phyloP scores from a whole-genome alignment of 768 basidiomycete species.

The Obba rivulosa region DNA sequence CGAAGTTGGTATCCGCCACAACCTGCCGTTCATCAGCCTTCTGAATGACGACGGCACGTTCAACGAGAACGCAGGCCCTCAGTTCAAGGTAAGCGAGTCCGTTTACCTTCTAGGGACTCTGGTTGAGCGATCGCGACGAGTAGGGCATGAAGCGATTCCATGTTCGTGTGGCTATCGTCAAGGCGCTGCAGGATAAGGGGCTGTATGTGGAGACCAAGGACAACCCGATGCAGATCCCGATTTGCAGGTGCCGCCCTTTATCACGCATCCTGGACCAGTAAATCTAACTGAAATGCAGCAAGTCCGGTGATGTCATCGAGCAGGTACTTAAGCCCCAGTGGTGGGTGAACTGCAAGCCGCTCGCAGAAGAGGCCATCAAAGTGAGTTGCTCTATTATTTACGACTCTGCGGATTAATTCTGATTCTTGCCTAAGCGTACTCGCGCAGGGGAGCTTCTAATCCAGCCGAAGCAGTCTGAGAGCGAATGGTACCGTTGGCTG shows the following conservation, averaged over 20 bases:
- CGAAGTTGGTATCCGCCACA: constrained; percentile 84
- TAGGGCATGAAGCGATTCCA: constrained; percentile 99
- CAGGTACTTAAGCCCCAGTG: constrained; percentile 95
- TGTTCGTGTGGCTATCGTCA: constrained; percentile 76
- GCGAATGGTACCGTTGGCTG: constrained; percentile 95
- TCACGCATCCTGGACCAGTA: background rate
- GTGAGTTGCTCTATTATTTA: constrained; percentile 31
- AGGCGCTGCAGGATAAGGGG: constrained; percentile 78
- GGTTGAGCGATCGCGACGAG: background rate
- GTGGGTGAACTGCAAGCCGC: constrained; percentile 93
- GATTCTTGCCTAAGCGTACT: constrained; percentile 57
- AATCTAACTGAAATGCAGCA: constrained; percentile 38
- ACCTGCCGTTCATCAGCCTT: constrained; percentile 89
- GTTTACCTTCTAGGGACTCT: background rate
- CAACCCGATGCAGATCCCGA: constrained; percentile 95
- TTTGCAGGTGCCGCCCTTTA: constrained; percentile 63
- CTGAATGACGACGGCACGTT: constrained; percentile 96
- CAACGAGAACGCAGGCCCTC: constrained; percentile 81
- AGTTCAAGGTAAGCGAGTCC: constrained; percentile 52
- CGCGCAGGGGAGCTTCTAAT: constrained; percentile 82
- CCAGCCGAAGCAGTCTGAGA: constrained; percentile 78
- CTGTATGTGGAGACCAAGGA: constrained; percentile 89
- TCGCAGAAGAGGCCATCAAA: constrained; percentile 87
- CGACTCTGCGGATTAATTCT: background rate
- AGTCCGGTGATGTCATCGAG: constrained; percentile 96